A percentile compares a stretch with the other conserved stretches of the same genome.
These are phyloP conservation scores for Cryphonectria parasitica DNA, from an alignment of 2,329 filamentous ascomycete species.

Conservation along the genomic window DNA sequence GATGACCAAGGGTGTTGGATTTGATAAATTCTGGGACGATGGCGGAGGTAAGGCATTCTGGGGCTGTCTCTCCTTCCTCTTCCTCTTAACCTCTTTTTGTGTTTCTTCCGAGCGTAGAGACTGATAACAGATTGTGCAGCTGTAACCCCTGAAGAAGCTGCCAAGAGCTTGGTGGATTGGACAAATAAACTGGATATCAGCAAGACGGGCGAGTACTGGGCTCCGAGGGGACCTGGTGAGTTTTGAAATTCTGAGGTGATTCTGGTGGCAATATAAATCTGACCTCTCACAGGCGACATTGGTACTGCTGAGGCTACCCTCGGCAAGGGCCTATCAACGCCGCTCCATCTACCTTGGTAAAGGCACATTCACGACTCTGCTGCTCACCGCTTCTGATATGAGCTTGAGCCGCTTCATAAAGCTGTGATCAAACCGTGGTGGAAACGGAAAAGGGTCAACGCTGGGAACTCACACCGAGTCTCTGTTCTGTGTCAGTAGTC, in stretches of 20 bases:
- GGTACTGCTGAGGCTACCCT: constrained; percentile 68
- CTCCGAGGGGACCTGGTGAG: constrained; percentile 67
- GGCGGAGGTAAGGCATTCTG: constrained; percentile 56
- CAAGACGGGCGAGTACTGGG: constrained; percentile 74
- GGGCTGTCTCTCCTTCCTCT: neutral
- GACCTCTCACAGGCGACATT: constrained; percentile 52
- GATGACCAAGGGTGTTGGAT: constrained; percentile 73
- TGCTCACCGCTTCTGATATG: neutral
- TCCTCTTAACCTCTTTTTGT: neutral
- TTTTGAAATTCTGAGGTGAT: neutral
- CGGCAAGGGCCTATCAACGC: constrained; percentile 64
- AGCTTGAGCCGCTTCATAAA: neutral
- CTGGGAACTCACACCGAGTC: too few relatives aligned
- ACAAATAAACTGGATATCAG: constrained; percentile 64
- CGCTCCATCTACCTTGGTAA: constrained; percentile 70
- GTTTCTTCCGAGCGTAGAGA: too few relatives aligned
- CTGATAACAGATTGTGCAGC: constrained; percentile 45
- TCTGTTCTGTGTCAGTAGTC: too few relatives aligned
- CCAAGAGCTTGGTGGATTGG: constrained; percentile 65
- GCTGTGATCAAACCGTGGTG: neutral
- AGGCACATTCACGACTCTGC: neutral
- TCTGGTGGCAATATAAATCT: constrained; percentile 17
- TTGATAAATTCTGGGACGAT: constrained; percentile 73
- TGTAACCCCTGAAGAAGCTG: constrained; percentile 70
- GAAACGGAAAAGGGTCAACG: too few relatives aligned